Base-by-base conservation (phyloP, 306 rosid genomes). In the Vigna hirtella region DNA sequence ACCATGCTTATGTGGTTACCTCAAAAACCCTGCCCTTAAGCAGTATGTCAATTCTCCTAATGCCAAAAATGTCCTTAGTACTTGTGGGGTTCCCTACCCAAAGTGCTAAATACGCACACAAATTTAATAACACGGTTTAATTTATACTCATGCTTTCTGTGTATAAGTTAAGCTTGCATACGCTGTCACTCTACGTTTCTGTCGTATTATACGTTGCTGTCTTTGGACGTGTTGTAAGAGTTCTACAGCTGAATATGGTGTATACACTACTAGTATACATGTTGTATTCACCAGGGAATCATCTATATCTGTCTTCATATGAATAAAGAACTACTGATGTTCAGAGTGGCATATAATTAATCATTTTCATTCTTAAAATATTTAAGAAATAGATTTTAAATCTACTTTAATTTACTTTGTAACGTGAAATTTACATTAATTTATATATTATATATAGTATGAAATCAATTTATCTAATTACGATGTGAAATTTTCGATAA, bases 1-100 rank as follows among this genome's bases (percentile, higher is more conserved):
- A 50, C 81, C 97, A 43, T 91, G 97, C 83, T 79, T 91, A 0
- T 91, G 97, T 73, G 83, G 68, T 3, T 91, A 91, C 70, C n/a
- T 85, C 26, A 80, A 51, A 78, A 67, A 86, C 78, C 97, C 97
- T 5, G 13, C 0, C 7, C 73, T 86, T 5, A 68, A 38, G 77
- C 79, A 24, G 11, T 91, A 88, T 51, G 62, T 89, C 24, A 80
- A 42, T 52, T 69, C 89, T 76, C 75, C 90, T 13, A 76, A 78
- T n/a, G 66, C 94, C 34, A 82, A 3, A 82, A 79, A 4, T 48
- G 92, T 89, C 0, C 81, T 87, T 32, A n/a, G 26, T 22, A 0
- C 75, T 48, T 91, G 97, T 57, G 81, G 84, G 0, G 57, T 91
- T 61, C 4, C 91, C 42, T 13, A 6, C 20, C 93, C 97, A 5